These are phyloP conservation scores for Penicillium coffeae DNA, from an alignment of 495 filamentous ascomycete genomes.

Conservation along the genomic window DNA sequence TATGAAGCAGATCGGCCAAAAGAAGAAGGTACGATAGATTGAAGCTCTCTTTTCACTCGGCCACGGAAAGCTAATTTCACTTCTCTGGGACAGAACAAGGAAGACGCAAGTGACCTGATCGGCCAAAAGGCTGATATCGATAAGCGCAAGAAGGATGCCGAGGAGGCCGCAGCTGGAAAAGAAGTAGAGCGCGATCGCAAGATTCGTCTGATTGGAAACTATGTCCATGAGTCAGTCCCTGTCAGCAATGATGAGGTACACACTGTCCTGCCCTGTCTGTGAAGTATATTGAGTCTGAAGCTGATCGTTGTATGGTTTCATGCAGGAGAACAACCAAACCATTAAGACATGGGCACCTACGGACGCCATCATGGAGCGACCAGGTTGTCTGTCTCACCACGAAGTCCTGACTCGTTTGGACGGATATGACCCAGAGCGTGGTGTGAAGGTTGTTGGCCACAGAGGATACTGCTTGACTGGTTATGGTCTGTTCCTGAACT, in stretches of 20 bases:
- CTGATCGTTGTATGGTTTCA: neutral
- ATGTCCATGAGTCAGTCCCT: constrained; percentile 91
- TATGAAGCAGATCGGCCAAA: constrained; percentile 84
- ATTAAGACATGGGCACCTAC: constrained; percentile 76
- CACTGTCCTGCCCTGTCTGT: neutral
- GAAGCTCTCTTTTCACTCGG: neutral
- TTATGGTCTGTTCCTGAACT: constrained; percentile 91
- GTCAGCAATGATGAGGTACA: constrained; percentile 78
- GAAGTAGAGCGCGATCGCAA: constrained; percentile 68
- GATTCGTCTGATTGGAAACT: constrained; percentile 83
- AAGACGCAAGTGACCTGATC: constrained; percentile 72
- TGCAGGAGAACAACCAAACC: constrained; percentile 73
- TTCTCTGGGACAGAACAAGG: constrained; percentile 60
- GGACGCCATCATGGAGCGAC: constrained; percentile 64
- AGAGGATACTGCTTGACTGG: constrained; percentile 87
- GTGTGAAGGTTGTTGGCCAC: constrained; percentile 92
- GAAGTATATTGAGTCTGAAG: neutral
- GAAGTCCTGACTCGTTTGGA: constrained; percentile 85
- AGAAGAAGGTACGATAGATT: constrained; percentile 71
- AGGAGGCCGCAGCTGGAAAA: constrained; percentile 69
- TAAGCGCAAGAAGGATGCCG: constrained; percentile 72
- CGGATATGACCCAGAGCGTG: constrained; percentile 90
- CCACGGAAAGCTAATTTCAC: constrained; percentile 1
- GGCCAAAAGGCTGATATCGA: constrained; percentile 71
- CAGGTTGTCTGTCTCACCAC: constrained; percentile 80